phyloP scores from a whole-genome alignment of 805 yeast species.

The Komagataella kurtzmanii region DNA sequence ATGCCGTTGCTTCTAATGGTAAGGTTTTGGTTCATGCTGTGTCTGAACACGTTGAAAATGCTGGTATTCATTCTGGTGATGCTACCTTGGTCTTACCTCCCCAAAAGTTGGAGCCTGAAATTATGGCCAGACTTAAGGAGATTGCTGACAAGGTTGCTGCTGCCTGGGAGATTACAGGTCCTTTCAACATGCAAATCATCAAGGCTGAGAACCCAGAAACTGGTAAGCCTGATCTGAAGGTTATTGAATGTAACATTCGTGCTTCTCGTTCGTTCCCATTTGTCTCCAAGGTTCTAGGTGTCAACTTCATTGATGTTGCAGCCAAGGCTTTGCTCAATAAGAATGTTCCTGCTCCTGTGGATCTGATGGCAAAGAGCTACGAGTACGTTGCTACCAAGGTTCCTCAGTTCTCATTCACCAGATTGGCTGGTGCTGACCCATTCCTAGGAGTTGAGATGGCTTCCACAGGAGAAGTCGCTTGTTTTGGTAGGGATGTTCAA shows the following conservation, averaged over 20 bases:
- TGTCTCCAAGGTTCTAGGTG: slow-evolving; percentile 92
- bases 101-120: slow-evolving; percentile 51
- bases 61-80: slow-evolving; percentile 98
- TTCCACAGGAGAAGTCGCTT: slow-evolving; percentile 97
- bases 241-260: slow-evolving; percentile 96
- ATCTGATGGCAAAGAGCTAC: slow-evolving; percentile 67
- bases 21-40: slow-evolving; percentile 86
- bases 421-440: slow-evolving; percentile 99
- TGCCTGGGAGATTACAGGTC: slow-evolving; percentile 95
- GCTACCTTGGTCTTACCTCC: slow-evolving; percentile 95
- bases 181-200: slow-evolving; percentile 96
- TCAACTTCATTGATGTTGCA: slow-evolving; percentile 90
- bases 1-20: slow-evolving; percentile 90
- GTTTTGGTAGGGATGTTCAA: slow-evolving; percentile 72
- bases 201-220: slow-evolving; percentile 53
- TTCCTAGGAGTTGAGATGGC: slow-evolving; percentile 99
- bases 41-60: slow-evolving; percentile 96
- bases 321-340: slow-evolving; percentile 72
- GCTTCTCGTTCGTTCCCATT: slow-evolving; percentile 99
- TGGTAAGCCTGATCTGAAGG: slow-evolving; percentile 63
- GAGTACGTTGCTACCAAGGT: slow-evolving; percentile 92
- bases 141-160: slow-evolving; percentile 88
- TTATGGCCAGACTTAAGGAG: slow-evolving; percentile 63
- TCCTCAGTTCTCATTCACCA: slow-evolving; percentile 96
- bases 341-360: slow-evolving; percentile 64